These are phyloP conservation scores for Vanrija pseudolonga DNA, from an alignment of 1,284 basidiomycete genomes.

Conservation along the genomic window DNA sequence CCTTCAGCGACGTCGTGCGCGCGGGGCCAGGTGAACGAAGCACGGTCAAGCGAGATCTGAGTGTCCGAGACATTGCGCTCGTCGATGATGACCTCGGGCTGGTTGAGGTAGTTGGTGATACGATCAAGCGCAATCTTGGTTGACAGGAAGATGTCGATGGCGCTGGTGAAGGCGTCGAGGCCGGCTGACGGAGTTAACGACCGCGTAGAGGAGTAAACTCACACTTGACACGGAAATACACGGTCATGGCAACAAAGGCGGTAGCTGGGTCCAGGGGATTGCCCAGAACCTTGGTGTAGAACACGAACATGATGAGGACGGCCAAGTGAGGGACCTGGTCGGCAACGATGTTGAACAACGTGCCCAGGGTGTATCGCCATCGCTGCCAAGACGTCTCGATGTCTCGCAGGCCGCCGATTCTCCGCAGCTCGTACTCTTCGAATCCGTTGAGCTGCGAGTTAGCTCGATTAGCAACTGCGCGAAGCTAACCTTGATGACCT, in stretches of 20 bases:
- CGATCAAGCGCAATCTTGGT: conserved; percentile 40
- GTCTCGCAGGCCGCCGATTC: conserved; percentile 31
- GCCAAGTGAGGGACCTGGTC: conserved; percentile 38
- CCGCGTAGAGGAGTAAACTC: neutral
- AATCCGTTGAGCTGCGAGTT: conserved; percentile 42
- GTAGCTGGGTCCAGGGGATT: conserved; percentile 36
- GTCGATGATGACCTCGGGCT: conserved; percentile 34
- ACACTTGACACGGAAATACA: conserved; percentile 37
- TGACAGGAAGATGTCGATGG: conserved; percentile 30
- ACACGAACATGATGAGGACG: conserved; percentile 38
- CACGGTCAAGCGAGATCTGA: conserved; percentile 25
- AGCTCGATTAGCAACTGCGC: neutral
- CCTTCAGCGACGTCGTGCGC: conserved; percentile 1
- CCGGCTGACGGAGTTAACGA: conserved; percentile 13
- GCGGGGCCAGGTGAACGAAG: conserved; percentile 40
- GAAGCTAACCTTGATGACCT: conserved; percentile 43
- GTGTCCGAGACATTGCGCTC: conserved; percentile 9
- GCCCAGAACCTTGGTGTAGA: conserved; percentile 42
- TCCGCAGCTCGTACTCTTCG: conserved; percentile 34
- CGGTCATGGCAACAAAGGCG: conserved; percentile 42
- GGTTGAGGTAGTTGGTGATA: conserved; percentile 34
- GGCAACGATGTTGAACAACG: conserved; percentile 45
- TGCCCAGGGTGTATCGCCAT: conserved; percentile 47
- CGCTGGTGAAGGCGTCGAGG: conserved; percentile 29
- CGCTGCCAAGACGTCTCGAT: conserved; percentile 47